Evolutionary conservation across 1,139 yeast species (phyloP).

Genomic region (Suhomyces bolitotheri): DNA sequence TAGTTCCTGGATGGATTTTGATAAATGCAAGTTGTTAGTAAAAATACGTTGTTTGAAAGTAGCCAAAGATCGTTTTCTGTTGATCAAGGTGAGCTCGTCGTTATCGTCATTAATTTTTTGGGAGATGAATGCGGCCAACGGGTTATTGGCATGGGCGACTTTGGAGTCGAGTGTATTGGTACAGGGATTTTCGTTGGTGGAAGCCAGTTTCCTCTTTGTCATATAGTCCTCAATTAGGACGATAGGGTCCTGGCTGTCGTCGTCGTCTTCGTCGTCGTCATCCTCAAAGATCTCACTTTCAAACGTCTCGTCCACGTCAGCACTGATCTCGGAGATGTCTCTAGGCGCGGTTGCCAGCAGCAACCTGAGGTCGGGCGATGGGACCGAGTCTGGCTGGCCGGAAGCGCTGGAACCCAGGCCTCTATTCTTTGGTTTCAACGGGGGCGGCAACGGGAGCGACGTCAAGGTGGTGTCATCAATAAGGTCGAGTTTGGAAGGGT

Average conservation of each 20-base stretch:
- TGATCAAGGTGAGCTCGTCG: slow-evolving; percentile 15
- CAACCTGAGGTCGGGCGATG: background rate
- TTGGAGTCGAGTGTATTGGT: background rate
- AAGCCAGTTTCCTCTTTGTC: slow-evolving; percentile 9
- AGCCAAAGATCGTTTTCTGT: slow-evolving; percentile 40
- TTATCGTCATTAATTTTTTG: slow-evolving; percentile 5
- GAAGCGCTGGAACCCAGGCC: slow-evolving; percentile 5
- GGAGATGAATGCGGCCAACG: background rate
- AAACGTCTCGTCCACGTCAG: slow-evolving; percentile 9
- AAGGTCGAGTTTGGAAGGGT: slow-evolving; percentile 57
- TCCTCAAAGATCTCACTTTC: slow-evolving; percentile 11
- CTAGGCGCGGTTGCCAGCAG: background rate
- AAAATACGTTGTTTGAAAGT: slow-evolving; percentile 35
- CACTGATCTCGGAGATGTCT: background rate
- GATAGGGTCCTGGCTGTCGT: slow-evolving; percentile 47
- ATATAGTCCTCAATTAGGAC: slow-evolving; percentile 55
- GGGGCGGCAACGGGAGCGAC: slow-evolving; percentile 67
- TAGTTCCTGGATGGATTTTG: slow-evolving; percentile 8
- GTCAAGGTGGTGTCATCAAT: slow-evolving; percentile 63
- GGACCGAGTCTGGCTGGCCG: background rate
- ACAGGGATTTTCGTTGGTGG: background rate
- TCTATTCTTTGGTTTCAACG: slow-evolving; percentile 28
- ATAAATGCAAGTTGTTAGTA: slow-evolving; percentile 8
- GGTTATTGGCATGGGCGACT: background rate
- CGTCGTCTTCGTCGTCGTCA: slow-evolving; percentile 24